Evolutionary conservation across 768 basidiomycete species (phyloP).

Genomic region (Favolaschia claudopus): DNA sequence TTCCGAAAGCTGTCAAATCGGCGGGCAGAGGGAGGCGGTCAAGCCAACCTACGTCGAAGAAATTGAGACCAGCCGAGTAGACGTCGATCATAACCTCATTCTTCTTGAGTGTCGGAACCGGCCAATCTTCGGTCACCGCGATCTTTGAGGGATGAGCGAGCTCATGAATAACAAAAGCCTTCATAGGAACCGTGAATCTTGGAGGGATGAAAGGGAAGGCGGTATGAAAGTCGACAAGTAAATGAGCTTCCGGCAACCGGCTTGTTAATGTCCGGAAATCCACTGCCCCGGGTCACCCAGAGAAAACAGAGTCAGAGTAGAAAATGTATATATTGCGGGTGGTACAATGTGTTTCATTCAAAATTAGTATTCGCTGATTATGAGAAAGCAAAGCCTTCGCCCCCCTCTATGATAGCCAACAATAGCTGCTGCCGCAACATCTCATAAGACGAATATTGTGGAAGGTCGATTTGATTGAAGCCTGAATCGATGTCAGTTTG

Average conservation of each 20-base stretch:
- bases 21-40: neutral
- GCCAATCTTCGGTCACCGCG: conserved; percentile 55
- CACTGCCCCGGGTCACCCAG: too few species aligned
- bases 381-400: conserved; percentile 83
- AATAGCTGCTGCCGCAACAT: conserved; percentile 91
- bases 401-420: conserved; percentile 94
- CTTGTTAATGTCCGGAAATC: too few species aligned
- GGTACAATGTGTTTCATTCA: conserved; percentile 24
- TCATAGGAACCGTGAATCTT: conserved; percentile 57
- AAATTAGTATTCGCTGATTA: conserved; percentile 14
- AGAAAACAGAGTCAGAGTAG: neutral
- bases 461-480: conserved; percentile 95
- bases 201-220: neutral
- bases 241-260: neutral
- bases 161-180: conserved; percentile 77
- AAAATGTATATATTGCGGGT: conserved; percentile 14
- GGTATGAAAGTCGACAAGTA: neutral
- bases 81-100: conserved; percentile 78
- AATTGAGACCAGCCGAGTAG: conserved; percentile 78
- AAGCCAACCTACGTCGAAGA: conserved; percentile 64
- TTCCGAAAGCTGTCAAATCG: conserved; percentile 35
- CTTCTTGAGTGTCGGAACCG: conserved; percentile 60
- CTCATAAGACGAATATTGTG: conserved; percentile 95
- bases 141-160: conserved; percentile 75
- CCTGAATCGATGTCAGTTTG: conserved; percentile 50